These are phyloP conservation scores for Penicillium salamii DNA, from an alignment of 495 filamentous ascomycete species.

Conservation along the genomic window DNA sequence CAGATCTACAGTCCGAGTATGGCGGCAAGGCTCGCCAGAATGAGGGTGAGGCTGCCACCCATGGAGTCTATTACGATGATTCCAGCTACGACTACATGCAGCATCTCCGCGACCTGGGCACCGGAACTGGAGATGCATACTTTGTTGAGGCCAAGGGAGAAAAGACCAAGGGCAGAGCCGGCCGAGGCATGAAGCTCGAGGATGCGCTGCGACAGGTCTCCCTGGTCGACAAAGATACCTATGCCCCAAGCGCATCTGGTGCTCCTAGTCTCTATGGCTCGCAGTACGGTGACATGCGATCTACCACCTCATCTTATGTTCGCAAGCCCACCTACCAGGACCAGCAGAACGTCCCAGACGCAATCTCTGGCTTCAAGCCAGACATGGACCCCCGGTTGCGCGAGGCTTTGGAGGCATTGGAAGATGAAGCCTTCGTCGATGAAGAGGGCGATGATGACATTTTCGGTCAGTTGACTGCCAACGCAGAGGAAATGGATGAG, in stretches of 20 bases:
- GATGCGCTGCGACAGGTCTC: slow-evolving; percentile 72
- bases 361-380: slow-evolving; percentile 87
- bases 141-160: slow-evolving; percentile 70
- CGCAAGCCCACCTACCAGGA: slow-evolving; percentile 80
- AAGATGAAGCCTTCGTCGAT: slow-evolving; percentile 95
- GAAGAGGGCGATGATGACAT: slow-evolving; percentile 69
- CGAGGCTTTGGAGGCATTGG: slow-evolving; percentile 89
- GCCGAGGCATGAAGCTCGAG: slow-evolving; percentile 74
- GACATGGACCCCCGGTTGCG: slow-evolving; percentile 96
- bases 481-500: slow-evolving; percentile 67
- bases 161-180: slow-evolving; percentile 58
- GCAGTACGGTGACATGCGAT: slow-evolving; percentile 35
- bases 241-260: slow-evolving; percentile 48
- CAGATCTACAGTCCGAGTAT: slow-evolving; percentile 77
- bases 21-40: slow-evolving; percentile 67
- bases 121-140: slow-evolving; percentile 56
- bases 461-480: slow-evolving; percentile 73
- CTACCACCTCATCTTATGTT: slow-evolving; percentile 61
- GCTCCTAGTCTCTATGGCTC: slow-evolving; percentile 32
- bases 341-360: slow-evolving; percentile 90
- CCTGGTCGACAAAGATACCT: slow-evolving; percentile 41
- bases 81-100: slow-evolving; percentile 99
- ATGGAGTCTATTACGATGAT: slow-evolving; percentile 88
- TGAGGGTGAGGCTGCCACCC: slow-evolving; percentile 92
- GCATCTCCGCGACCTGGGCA: slow-evolving; percentile 84